phyloP scores from a whole-genome alignment of 1,284 basidiomycete species.

The Malassezia sympodialis region DNA sequence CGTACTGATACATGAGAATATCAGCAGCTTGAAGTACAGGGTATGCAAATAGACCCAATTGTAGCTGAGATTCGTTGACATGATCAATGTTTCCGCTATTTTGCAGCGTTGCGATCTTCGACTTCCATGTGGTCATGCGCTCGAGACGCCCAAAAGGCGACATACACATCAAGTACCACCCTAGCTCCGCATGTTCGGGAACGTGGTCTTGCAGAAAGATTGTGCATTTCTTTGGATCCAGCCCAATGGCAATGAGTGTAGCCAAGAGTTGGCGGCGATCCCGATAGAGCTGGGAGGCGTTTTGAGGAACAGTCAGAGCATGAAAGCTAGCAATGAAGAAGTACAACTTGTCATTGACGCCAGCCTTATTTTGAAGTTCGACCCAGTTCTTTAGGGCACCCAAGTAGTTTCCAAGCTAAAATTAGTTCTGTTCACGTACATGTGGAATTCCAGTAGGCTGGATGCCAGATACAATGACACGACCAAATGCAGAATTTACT shows the following conservation, averaged over 20 bases:
- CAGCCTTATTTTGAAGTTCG: conserved; percentile 59
- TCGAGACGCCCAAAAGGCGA: conserved; percentile 71
- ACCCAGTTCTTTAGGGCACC: conserved; percentile 85
- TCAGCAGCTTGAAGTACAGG: conserved; percentile 90
- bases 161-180: conserved; percentile 79
- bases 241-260: conserved; percentile 69
- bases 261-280: conserved; percentile 66
- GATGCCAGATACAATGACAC: conserved; percentile 64
- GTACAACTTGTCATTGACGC: conserved; percentile 52
- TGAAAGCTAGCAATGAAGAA: conserved; percentile 71
- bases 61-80: conserved; percentile 69
- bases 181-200: conserved; percentile 71
- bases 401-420: conserved; percentile 80
- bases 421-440: conserved; percentile 17
- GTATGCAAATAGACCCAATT: conserved; percentile 78
- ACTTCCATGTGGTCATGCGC: conserved; percentile 94
- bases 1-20: conserved; percentile 70
- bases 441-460: conserved; percentile 77
- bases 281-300: conserved; percentile 19
- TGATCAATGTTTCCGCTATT: conserved; percentile 62
- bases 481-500: neutral
- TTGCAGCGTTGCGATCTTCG: conserved; percentile 63
- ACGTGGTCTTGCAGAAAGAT: conserved; percentile 87
- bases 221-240: conserved; percentile 66
- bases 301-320: conserved; percentile 49